Conservation (phyloP, 2,329 filamentous ascomycete genomes). For the Didymella lethalis region DNA sequence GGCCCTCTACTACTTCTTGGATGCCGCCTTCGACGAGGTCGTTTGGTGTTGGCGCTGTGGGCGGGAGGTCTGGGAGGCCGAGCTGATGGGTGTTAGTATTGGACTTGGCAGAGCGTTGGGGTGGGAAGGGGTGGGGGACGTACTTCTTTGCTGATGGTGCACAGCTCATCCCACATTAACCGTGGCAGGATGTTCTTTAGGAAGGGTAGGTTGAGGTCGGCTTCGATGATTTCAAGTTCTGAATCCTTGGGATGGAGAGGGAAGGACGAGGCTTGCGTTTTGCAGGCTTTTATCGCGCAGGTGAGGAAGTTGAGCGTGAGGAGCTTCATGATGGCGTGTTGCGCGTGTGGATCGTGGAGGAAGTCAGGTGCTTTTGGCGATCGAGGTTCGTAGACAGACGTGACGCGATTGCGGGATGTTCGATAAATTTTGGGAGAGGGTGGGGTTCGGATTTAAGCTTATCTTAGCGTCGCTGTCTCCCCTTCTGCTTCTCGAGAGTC, state of each 20-base stretch:
- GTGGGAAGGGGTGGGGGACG: background rate
- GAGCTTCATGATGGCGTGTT: slow-evolving; percentile 76
- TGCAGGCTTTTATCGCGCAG: slow-evolving; percentile 96
- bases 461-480: too few relatives aligned
- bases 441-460: background rate
- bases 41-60: slow-evolving; percentile 41
- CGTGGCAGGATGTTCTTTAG: slow-evolving; percentile 85
- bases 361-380: background rate
- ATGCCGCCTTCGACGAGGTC: slow-evolving; percentile 39
- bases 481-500: too few relatives aligned
- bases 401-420: background rate
- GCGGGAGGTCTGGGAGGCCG: slow-evolving; percentile 76
- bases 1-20: slow-evolving; percentile 1
- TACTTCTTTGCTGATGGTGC: slow-evolving; percentile 79
- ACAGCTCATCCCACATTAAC: slow-evolving; percentile 85
- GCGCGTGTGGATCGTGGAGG: background rate
- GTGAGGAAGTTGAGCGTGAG: slow-evolving; percentile 96
- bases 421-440: background rate
- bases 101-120: too few relatives aligned
- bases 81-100: slow-evolving; percentile 61
- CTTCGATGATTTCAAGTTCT: slow-evolving; percentile 83
- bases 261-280: slow-evolving; percentile 78
- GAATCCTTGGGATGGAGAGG: slow-evolving; percentile 92
- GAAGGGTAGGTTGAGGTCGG: slow-evolving; percentile 82
- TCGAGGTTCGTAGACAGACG: background rate